These are phyloP conservation scores for Mycena filopes DNA, from an alignment of 768 basidiomycete species.

Conservation along the genomic window DNA sequence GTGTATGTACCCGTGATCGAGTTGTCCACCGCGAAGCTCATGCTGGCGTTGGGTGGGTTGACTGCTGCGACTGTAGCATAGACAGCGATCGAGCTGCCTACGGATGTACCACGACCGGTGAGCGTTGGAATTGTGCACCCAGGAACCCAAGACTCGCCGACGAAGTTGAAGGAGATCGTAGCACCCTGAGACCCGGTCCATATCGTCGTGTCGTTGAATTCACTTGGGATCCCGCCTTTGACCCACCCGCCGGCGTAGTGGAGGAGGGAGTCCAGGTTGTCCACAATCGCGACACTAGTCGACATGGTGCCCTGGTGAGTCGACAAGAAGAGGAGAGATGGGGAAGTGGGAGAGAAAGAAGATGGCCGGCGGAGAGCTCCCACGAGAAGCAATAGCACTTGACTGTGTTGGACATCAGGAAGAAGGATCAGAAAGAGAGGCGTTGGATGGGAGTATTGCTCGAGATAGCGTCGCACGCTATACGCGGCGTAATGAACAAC, in stretches of 20 bases:
- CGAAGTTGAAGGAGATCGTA: slow-evolving; percentile 14
- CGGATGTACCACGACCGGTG: too few relatives aligned
- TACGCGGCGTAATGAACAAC: too few relatives aligned
- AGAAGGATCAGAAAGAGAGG: too few relatives aligned
- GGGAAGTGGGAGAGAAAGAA: too few relatives aligned
- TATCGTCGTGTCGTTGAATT: slow-evolving; percentile 9
- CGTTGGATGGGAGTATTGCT: too few relatives aligned
- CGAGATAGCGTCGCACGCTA: too few relatives aligned
- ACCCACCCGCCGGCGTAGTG: slow-evolving; percentile 16
- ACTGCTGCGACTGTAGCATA: slow-evolving; percentile 7
- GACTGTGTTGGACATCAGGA: too few relatives aligned
- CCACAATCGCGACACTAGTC: slow-evolving; percentile 34
- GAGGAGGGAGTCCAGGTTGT: slow-evolving; percentile 5
- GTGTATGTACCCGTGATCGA: not conserved
- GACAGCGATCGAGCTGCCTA: slow-evolving; percentile 18
- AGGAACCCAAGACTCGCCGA: not conserved
- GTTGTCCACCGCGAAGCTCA: slow-evolving; percentile 14
- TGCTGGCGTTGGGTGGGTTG: not conserved
- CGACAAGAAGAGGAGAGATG: too few relatives aligned
- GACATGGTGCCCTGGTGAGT: slow-evolving; percentile 44
- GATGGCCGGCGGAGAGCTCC: too few relatives aligned
- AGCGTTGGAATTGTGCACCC: too few relatives aligned
- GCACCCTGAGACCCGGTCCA: not conserved
- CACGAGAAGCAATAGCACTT: too few relatives aligned
- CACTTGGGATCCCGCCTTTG: not conserved